A percentile compares a stretch with the other conserved stretches of the same genome.
Evolutionary conservation across 2,329 filamentous ascomycete genomes (phyloP).

Genomic region (Blastomyces silverae): DNA sequence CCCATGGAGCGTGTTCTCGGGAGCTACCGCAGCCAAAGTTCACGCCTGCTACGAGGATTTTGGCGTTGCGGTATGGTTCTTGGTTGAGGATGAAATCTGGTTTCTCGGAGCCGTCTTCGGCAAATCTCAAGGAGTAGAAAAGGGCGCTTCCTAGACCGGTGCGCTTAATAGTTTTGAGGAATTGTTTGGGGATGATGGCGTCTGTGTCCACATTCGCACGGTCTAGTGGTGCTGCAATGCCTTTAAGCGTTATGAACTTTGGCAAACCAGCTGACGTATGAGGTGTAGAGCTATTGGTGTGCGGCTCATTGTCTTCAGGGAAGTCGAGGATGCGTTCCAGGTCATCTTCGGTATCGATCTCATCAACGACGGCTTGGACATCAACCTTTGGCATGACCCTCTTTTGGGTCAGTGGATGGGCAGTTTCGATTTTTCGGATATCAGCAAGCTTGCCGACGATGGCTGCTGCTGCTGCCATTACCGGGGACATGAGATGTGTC

Average conservation of each 20-base stretch:
- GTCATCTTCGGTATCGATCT: slow-evolving; percentile 55
- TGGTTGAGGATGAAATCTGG: slow-evolving; percentile 82
- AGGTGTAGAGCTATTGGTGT: slow-evolving; percentile 54
- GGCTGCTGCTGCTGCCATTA: slow-evolving; percentile 88
- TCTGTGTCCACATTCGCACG: slow-evolving; percentile 95
- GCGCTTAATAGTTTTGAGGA: slow-evolving; percentile 98
- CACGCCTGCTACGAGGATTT: slow-evolving; percentile 82
- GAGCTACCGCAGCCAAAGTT: slow-evolving; percentile 95
- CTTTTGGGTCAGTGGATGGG: slow-evolving; percentile 40
- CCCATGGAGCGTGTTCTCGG: slow-evolving; percentile 95
- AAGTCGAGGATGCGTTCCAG: slow-evolving; percentile 57
- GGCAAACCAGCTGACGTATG: slow-evolving; percentile 60
- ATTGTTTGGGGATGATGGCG: slow-evolving; percentile 98
- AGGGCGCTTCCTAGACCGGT: slow-evolving; percentile 83
- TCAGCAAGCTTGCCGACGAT: slow-evolving; percentile 88
- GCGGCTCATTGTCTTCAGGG: slow-evolving; percentile 56
- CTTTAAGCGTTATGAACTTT: slow-evolving; percentile 76
- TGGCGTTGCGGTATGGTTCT: slow-evolving; percentile 72
- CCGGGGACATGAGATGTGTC: slow-evolving; percentile 93
- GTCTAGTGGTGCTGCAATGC: slow-evolving; percentile 80
- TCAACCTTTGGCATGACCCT: slow-evolving; percentile 54
- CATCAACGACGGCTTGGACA: slow-evolving; percentile 54
- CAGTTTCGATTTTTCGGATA: slow-evolving; percentile 66
- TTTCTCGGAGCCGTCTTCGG: slow-evolving; percentile 66
- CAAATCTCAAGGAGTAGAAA: slow-evolving; percentile 78